Evolutionary conservation across 169 alveolate species (phyloP), one percentile per base, ranked within the genome.

Genomic region (Plasmodium berghei): DNA sequence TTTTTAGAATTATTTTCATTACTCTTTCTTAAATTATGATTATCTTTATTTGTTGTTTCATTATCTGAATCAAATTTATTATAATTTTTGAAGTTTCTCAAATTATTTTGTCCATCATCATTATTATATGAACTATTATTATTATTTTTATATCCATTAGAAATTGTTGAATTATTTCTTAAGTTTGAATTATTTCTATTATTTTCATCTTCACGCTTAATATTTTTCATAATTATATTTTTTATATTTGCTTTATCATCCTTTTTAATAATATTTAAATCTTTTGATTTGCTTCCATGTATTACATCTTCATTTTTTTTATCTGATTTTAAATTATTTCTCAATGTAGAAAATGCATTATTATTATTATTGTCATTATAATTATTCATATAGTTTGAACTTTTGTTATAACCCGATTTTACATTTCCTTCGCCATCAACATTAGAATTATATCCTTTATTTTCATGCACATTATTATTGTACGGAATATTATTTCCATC

Each of bases 161-260:
- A 1, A 10, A 42, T 9, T 9, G 9, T 8, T 6, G 85, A 45
- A 26, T 66, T 12, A 54, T 54, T 72, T 54, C 66, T 61, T 18
- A 56, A 20, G 3, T 72, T 72, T 34, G 22, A 16, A 20, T 5
- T 54, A 49, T n/a, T 71, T 9, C 10, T 48, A 34, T 34, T 34
- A 8, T 34, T 1, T 9, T 67, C 83, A 61, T 75, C 89, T 52
- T 75, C 89, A 18, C 89, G 22, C 48, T 75, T 75, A 3, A 75
- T 22, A 14, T 75, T 75, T 67, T 75, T 75, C 72, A 75, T 75
- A n/a, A 75, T 75, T 9, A 75, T 75, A 75, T 75, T 75, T 9
- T 75, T 75, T 16, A 75, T 75, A 49, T 75, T n/a, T 12, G 67
- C 67, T 69, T 75, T 75, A 18, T 75, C 89, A 55, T 56, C 72